These are phyloP conservation scores for Spergularia marina DNA, from an alignment of 148 eudicot species.

Conservation along the genomic window DNA sequence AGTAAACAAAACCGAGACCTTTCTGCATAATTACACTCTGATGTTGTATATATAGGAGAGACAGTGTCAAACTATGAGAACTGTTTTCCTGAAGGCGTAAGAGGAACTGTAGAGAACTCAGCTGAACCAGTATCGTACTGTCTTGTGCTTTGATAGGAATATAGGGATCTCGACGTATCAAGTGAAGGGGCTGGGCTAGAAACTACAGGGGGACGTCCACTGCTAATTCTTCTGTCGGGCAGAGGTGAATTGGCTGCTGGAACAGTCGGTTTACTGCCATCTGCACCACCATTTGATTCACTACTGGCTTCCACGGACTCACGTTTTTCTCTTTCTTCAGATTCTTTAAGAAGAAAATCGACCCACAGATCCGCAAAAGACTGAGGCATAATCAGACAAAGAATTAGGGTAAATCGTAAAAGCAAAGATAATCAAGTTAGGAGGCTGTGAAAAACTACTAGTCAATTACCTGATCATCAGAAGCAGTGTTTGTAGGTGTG, in stretches of 20 bases:
- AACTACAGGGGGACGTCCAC: constrained; percentile 34
- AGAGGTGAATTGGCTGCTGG: constrained; percentile 20
- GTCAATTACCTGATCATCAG: constrained; percentile 69
- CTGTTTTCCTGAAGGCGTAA: constrained; percentile 60
- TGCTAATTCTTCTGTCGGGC: constrained; percentile 34
- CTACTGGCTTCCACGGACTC: constrained; percentile 48
- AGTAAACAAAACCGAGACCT: constrained; percentile 21
- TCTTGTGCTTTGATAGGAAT: constrained; percentile 36
- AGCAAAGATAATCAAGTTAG: neutral
- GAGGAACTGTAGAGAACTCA: constrained; percentile 95
- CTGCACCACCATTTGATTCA: constrained; percentile 30
- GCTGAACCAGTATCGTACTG: constrained; percentile 56
- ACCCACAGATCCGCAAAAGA: constrained; percentile 98
- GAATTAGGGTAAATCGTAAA: neutral
- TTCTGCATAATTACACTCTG: constrained; percentile 39
- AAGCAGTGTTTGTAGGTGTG: constrained; percentile 40
- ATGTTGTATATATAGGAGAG: constrained; percentile 32
- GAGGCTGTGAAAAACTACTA: neutral
- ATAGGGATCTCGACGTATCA: constrained; percentile 33
- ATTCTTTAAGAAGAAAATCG: constrained; percentile 91
- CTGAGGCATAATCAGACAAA: constrained; percentile 35
- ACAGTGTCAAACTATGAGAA: constrained; percentile 24
- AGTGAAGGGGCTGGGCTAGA: constrained; percentile 37
- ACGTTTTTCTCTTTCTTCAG: constrained; percentile 83
- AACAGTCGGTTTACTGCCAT: constrained; percentile 32